Base-by-base conservation (phyloP, 306 rosid genomes). In the Carpinus viminea region DNA sequence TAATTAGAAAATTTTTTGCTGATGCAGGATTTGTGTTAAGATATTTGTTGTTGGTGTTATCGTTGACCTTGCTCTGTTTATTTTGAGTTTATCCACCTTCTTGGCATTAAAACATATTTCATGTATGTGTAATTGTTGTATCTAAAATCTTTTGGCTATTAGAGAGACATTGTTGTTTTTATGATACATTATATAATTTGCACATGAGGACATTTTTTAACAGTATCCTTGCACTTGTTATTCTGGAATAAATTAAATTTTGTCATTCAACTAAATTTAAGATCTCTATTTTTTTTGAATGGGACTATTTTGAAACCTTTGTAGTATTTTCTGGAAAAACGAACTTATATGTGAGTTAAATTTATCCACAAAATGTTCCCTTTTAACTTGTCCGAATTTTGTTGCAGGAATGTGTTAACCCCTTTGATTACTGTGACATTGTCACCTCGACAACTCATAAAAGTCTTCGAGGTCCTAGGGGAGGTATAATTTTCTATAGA, bases 401-500 rank as follows among this genome's bases (percentile, higher is more conserved):
- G 4, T 51, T 46, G 17, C 89, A 95, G 98, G 97, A 89, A 82
- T 95, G 92, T 84, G 82, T 77, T 13, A 95, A 89, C 84, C 98
- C 98, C 74, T 94, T 95, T 84, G 98, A 91, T 20, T 89, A 86
- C 84, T 95, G 98, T 87, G 98, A 95, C 83, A 79, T 95, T 85
- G 95, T 95, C 69, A 95, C 98, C 20, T 95, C 98, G 38, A 95
- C 98, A 46, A 95, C 98, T 74, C 98, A 95, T 86, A 95, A 95
- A 86, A 91, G 98, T 83, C 97, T 95, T 80, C 93, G 98, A 61
- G 98, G 98, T 77, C 98, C 98, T 5, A 95, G 98, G 86, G 98
- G 98, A 52, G 98, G 98, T 64, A 95, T 95, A 82, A 95, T 95
- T 61, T 95, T 95, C 79, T 95, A 80, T 60, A 87, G 94, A 82